phyloP scores from a whole-genome alignment of 2,329 filamentous ascomycete genomes.

The Penicillium hordei region DNA sequence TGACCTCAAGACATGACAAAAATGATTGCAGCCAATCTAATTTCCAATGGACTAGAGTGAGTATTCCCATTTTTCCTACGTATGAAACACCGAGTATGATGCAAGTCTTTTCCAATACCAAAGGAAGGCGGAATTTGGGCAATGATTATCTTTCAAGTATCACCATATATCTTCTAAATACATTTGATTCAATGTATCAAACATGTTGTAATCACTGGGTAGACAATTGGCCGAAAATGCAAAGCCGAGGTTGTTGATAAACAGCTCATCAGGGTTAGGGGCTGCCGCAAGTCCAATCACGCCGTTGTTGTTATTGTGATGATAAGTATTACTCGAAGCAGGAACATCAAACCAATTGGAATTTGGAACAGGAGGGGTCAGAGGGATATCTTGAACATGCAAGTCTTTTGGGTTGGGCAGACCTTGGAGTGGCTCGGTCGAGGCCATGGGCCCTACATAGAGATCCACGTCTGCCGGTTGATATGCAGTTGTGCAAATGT shows the following conservation, averaged over 20 bases:
- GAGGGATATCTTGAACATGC: neutral
- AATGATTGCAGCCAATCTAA: too few species aligned
- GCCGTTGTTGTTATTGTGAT: neutral
- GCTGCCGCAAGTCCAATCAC: neutral
- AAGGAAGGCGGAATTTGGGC: neutral
- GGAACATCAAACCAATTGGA: slow-evolving; percentile 1
- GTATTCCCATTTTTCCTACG: too few species aligned
- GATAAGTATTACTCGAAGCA: neutral
- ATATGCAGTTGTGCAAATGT: neutral
- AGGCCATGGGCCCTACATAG: neutral
- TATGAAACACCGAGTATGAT: too few species aligned
- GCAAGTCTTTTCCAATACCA: too few species aligned
- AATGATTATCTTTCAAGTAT: neutral
- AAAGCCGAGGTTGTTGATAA: slow-evolving; percentile 23
- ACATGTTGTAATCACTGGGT: slow-evolving; percentile 27
- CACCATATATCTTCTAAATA: slow-evolving; percentile 25
- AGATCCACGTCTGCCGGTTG: neutral
- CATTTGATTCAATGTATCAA: slow-evolving; percentile 25
- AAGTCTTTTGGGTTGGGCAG: neutral
- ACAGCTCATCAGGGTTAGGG: slow-evolving; percentile 14
- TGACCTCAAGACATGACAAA: too few species aligned
- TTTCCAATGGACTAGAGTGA: too few species aligned
- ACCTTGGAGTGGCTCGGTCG: neutral
- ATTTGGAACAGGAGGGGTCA: neutral
- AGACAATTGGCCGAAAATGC: slow-evolving; percentile 22